Conservation (phyloP, 2,329 filamentous ascomycete species). For the Stachybotrys elegans region DNA sequence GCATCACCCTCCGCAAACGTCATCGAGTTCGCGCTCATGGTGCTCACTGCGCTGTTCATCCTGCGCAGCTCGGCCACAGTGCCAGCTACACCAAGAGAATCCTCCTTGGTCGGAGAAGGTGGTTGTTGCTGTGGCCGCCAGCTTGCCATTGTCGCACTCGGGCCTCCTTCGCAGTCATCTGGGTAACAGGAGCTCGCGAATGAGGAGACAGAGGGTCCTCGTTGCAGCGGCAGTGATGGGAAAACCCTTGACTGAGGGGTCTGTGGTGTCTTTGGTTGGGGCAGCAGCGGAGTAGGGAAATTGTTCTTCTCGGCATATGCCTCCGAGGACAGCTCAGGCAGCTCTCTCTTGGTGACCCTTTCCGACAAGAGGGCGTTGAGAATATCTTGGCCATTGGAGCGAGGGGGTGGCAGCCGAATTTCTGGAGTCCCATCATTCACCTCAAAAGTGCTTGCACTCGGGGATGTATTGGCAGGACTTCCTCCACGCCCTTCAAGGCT, state of each 20-base stretch:
- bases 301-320: constrained; percentile 20
- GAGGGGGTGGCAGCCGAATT: no score
- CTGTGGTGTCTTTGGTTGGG: constrained; percentile 11
- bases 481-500: no score
- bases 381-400: constrained; percentile 29
- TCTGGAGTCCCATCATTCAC: no score
- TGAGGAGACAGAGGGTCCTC: constrained; percentile 16
- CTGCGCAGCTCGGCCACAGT: constrained; percentile 48
- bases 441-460: no score
- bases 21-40: constrained; percentile 35
- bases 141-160: constrained; percentile 12
- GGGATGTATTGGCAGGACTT: no score
- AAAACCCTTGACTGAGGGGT: constrained; percentile 8
- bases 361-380: constrained; percentile 22
- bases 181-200: constrained; percentile 20
- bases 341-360: constrained; percentile 14
- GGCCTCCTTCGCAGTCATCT: constrained; percentile 7
- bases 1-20: constrained; percentile 31
- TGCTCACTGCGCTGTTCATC: constrained; percentile 51
- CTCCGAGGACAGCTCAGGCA: constrained; percentile 24
- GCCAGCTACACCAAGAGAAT: constrained; percentile 25
- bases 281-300: constrained; percentile 22
- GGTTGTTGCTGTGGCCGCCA: no score
- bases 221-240: constrained; percentile 8
- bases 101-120: no score